Evolutionary conservation across 371 early-diverging fungal species (phyloP), one percentile per base, ranked within the genome.

Genomic region (Mucor mucedo): DNA sequence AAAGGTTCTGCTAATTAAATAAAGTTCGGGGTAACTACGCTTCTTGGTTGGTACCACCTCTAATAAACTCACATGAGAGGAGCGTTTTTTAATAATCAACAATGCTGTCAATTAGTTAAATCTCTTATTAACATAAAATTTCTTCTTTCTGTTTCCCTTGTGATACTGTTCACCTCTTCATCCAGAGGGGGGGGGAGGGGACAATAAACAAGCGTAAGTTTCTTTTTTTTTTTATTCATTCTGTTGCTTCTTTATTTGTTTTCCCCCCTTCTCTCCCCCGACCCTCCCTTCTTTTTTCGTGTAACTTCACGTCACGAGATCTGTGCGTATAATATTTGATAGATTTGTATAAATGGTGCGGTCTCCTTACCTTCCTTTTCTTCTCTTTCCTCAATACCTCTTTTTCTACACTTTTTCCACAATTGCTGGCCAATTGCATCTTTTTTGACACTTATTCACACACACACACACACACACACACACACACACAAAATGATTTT

Each of bases 381-480:
- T 45, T 52, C 35, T 33, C n/a, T 33, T 45, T 44, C 32, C 35
- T 30, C 38, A 21, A 16, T 28, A 47, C 44, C 16, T 33, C 55
- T 48, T 30, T 52, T 39, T 53, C 42, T 61, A n/a, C 4, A 8
- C n/a, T 10, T 55, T 33, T 21, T 21, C 21, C 21, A 55, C 67
- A 52, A 47, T 67, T 66, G 66, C 66, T 61, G 66, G 66, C 52
- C 66, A 66, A 66, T 61, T 61, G 57, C 44, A 42, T 52, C n/a
- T 11, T 3, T 55, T 9, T 55, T 30, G 44, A 50, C 27, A 47
- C 9, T 27, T 30, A 5, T 28, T 30, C 10, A 16, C 4, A 29
- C 5, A 30, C 21, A 50, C 9, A 58, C 4, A 29, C 5, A 30
- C 21, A 50, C 9, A 58, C 33, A 48, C 28, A 48, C 21, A 33